Base-by-base conservation (phyloP, 2,329 filamentous ascomycete species). In the Bipolaris sorokiniana region DNA sequence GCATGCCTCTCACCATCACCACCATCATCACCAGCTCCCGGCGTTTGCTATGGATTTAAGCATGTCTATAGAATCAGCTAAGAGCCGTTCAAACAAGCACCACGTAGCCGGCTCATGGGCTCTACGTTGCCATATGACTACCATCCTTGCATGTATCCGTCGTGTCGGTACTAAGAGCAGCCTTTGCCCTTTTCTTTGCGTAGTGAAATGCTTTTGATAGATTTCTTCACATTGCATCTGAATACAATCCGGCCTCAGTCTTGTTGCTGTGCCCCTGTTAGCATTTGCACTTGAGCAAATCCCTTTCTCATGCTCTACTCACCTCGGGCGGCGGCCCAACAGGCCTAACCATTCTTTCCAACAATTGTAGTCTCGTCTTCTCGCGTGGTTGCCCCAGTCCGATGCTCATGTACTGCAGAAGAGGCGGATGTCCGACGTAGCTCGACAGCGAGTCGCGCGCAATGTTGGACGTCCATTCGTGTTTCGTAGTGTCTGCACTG, bases 391-490 rank as follows among this genome's bases (percentile, higher is more conserved):
- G 91, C 46, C 95, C 95, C 80, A 96, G 87, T 0, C 93, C 94
- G 48, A 98, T 87, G 16, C 90, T 85, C 82, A 97, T 92, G 77
- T 97, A 97, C 37, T 90, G 87, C 15, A 98, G 83, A 59, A 97
- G 83, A 7, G 92, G 90, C 15, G 92, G 90, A 75, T 99, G 95
- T 18, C 95, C 95, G 63, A 95, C 85, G 70, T 96, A 93, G 62
- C 88, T 92, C 18, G 92, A 87, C 75, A 94, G 93, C 20, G 90
- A 96, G 81, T 99, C 95, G 76, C 95, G 92, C 74, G 92, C 86
- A 74, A 98, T 94, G 81, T 98, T 99, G 58, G 90, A 93, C 48
- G 90, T 90, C 92, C 93, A 99, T 80, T 99, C 95, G 88, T 95
- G 95, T 77, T 92, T 96, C 23, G 92, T 96, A 13, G 94, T 98